Base-by-base conservation (phyloP, 345 rosid species). In the Lagerstroemia speciosa region DNA sequence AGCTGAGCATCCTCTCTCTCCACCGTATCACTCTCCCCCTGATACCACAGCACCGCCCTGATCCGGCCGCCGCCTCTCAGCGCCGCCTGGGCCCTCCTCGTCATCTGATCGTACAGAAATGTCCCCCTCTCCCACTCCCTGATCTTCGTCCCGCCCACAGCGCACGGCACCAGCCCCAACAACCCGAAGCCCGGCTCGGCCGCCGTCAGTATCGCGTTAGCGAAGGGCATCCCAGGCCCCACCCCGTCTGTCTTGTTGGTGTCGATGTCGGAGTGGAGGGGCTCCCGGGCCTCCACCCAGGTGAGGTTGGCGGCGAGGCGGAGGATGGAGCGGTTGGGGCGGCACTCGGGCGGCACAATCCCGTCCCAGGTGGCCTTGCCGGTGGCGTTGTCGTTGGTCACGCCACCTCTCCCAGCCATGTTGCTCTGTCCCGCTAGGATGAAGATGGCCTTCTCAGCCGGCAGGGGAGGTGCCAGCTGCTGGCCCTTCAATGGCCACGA, bases 331-430 rank as follows among this genome's bases (percentile, higher is more conserved):
- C 83, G 87, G 74, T 80, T 82, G 11, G 88, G 78, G 22, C 72
- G 72, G 73, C 88, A 87, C 67, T 93, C 88, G 0, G 74, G 82
- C 0, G 97, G 97, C 34, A 91, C 58, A 2, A 89, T 53, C 0
- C 90, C 86, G 72, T 93, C 98, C 98, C 98, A 93, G 20, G 61
- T 52, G 33, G 71, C 20, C 22, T 53, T 57, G 41, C 79, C 76
- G 0, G 78, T 78, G 14, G 33, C 37, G 61, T 82, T 81, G 79
- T 79, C 71, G 75, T 78, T 86, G 58, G 67, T 27, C 1, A 91
- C 91, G 2, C 95, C 93, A 12, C 97, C 98, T 10, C 89, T 86
- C 24, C 98, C 96, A 4, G 91, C 91, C 94, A 89, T 93, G 86
- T 93, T 93, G 87, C 98, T 93, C 73, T 93, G 98, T 14, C 98